A percentile compares a stretch with the other conserved stretches of the same genome.
Conservation (phyloP, 495 filamentous ascomycete genomes). For the Lindgomyces ingoldianus region DNA sequence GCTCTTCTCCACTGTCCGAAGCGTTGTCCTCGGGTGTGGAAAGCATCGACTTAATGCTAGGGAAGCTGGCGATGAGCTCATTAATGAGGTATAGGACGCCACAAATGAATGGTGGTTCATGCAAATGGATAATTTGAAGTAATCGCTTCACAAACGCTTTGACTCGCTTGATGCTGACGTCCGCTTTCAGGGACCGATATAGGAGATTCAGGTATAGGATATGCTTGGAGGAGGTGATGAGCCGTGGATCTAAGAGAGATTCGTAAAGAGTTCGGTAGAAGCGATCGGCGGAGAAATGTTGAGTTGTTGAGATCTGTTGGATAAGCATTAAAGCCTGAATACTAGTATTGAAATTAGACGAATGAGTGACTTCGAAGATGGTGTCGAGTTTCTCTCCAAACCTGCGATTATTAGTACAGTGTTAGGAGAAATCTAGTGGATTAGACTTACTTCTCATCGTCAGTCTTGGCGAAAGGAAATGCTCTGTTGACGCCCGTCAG, state of each 20-base stretch:
- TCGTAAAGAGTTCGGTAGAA: conserved; percentile 96
- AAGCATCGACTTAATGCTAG: conserved; percentile 70
- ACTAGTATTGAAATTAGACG: conserved; percentile 97
- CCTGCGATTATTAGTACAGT: not conserved
- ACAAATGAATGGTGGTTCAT: conserved; percentile 89
- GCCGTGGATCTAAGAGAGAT: conserved; percentile 84
- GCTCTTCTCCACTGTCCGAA: conserved; percentile 69
- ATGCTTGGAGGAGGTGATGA: conserved; percentile 90
- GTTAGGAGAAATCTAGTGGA: conserved; percentile 1
- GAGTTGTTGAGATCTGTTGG: conserved; percentile 81
- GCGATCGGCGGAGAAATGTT: conserved; percentile 76
- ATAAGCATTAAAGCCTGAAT: conserved; percentile 95
- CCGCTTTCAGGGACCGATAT: conserved; percentile 81
- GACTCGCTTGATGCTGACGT: conserved; percentile 81
- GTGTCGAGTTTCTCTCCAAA: conserved; percentile 89
- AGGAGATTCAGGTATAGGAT: conserved; percentile 90
- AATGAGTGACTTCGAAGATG: conserved; percentile 91
- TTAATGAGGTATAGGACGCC: conserved; percentile 84
- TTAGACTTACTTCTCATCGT: conserved; percentile 63
- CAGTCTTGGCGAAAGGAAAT: conserved; percentile 83
- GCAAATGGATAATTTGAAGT: conserved; percentile 78
- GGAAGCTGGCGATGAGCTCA: conserved; percentile 74
- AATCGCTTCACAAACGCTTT: conserved; percentile 92
- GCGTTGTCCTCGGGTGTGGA: conserved; percentile 70
- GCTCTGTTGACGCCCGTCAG: conserved; percentile 94